A percentile compares a stretch with the other conserved stretches of the same genome.
These are phyloP conservation scores for Aegilops longissima DNA, from an alignment of 176 grass and related monocot genomes.

Conservation along the genomic window DNA sequence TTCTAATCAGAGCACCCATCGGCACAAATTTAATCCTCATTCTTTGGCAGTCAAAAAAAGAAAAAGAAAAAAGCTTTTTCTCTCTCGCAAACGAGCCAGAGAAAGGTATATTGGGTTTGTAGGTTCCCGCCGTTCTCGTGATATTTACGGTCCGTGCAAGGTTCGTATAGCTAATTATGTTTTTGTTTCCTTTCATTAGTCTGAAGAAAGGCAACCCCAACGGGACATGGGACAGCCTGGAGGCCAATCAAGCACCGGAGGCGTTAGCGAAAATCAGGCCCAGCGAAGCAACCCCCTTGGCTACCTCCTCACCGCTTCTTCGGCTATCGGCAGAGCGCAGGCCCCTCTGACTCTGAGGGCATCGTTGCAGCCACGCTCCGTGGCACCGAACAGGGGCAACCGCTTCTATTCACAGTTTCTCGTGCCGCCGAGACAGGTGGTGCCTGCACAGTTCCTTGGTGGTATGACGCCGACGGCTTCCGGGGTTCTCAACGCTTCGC, in stretches of 20 bases:
- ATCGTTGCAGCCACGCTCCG: background rate
- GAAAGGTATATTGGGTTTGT: background rate
- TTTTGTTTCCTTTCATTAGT: too few species aligned
- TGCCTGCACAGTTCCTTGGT: background rate
- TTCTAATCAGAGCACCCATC: too few species aligned
- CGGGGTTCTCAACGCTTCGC: background rate
- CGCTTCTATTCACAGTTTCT: too few species aligned
- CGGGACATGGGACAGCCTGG: background rate
- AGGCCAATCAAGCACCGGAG: background rate
- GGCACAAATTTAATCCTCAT: too few species aligned
- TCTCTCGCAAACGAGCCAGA: background rate
- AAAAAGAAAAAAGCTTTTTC: too few species aligned
- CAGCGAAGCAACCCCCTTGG: background rate
- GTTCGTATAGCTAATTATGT: background rate
- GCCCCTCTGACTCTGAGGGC: background rate
- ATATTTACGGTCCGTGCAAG: background rate
- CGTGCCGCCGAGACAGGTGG: too few species aligned
- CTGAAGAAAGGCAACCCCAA: background rate
- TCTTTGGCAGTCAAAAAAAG: too few species aligned
- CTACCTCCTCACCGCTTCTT: background rate
- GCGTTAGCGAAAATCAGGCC: background rate
- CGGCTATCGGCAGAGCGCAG: too few species aligned
- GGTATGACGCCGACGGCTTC: background rate
- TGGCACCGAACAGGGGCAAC: too few species aligned
- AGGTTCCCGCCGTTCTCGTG: background rate